A percentile compares a stretch with the other conserved stretches of the same genome.
Conservation (phyloP, 139 green algal genomes). For the Chlorella sorokiniana region DNA sequence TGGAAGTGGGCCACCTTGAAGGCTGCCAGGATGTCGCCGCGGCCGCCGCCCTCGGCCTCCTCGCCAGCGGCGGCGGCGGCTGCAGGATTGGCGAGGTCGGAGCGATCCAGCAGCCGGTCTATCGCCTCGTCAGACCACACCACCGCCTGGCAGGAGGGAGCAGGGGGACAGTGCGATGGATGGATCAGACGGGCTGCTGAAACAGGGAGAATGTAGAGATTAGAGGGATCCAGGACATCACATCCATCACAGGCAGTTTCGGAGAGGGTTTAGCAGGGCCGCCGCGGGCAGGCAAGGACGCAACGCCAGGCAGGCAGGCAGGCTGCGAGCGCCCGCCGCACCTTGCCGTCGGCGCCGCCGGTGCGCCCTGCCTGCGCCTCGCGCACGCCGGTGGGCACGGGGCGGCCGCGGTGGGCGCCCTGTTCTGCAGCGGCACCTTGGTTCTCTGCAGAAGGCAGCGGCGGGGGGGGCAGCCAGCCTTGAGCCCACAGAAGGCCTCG, state of each 20-base stretch:
- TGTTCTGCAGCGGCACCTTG: background rate
- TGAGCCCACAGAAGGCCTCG: no score
- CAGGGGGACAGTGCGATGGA: background rate
- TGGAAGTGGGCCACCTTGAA: constrained; percentile 25
- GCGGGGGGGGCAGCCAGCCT: background rate
- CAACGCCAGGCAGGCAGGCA: background rate
- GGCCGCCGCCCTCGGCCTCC: background rate
- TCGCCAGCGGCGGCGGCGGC: background rate
- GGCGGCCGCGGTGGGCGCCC: background rate
- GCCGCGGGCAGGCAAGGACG: background rate
- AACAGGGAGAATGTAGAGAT: background rate
- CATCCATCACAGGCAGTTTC: no score
- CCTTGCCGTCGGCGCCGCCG: constrained; percentile 3
- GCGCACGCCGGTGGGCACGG: background rate
- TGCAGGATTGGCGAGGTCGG: background rate
- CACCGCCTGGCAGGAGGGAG: background rate
- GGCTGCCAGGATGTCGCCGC: constrained; percentile 7
- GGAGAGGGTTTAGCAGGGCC: no score
- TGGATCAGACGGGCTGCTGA: background rate
- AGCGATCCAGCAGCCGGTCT: constrained; percentile 1
- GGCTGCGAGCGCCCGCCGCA: background rate
- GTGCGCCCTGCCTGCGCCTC: constrained; percentile 23
- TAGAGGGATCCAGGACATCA: background rate
- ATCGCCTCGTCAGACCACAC: constrained; percentile 18
- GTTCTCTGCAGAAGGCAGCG: background rate